A percentile compares a stretch with the other conserved stretches of the same genome.
Conservation (phyloP, 306 rosid species). For the Hippophae gyantsensis region DNA sequence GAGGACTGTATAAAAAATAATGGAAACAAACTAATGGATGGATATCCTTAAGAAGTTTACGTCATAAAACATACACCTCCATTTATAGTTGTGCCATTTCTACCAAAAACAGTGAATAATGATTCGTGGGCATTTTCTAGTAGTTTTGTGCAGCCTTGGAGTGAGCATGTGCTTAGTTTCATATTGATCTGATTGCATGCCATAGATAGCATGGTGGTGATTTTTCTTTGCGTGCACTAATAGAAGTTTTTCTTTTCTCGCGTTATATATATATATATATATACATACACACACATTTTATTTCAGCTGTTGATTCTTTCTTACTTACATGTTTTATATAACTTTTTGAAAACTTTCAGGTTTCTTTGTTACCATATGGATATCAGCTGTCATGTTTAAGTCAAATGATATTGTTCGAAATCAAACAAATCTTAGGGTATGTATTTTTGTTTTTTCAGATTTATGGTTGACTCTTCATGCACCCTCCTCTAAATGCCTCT, state of each 20-base stretch:
- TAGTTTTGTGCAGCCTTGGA: not conserved
- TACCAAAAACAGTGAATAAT: not conserved
- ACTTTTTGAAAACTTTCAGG: constrained; percentile 43
- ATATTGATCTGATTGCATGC: not conserved
- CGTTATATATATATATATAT: constrained; percentile 12
- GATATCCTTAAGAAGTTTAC: not conserved
- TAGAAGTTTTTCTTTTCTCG: constrained; percentile 11
- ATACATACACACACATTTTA: not conserved
- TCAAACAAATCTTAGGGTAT: constrained; percentile 92
- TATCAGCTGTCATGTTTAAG: constrained; percentile 80
- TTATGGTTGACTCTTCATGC: not conserved
- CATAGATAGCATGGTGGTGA: not conserved
- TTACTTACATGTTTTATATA: not conserved
- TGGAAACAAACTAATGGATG: not conserved
- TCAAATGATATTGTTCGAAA: constrained; percentile 76
- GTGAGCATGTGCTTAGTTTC: not conserved
- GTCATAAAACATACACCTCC: not conserved
- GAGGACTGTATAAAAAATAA: too few relatives aligned
- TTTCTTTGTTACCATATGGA: constrained; percentile 69
- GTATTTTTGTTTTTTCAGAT: constrained; percentile 9
- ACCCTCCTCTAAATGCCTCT: not conserved
- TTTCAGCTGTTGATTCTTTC: constrained; percentile 6
- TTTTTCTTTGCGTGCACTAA: constrained; percentile 11
- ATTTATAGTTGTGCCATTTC: not conserved
- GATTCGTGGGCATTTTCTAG: not conserved